These are phyloP conservation scores for Aegilops bicornis DNA, from an alignment of 176 grass and related monocot genomes.

Conservation along the genomic window DNA sequence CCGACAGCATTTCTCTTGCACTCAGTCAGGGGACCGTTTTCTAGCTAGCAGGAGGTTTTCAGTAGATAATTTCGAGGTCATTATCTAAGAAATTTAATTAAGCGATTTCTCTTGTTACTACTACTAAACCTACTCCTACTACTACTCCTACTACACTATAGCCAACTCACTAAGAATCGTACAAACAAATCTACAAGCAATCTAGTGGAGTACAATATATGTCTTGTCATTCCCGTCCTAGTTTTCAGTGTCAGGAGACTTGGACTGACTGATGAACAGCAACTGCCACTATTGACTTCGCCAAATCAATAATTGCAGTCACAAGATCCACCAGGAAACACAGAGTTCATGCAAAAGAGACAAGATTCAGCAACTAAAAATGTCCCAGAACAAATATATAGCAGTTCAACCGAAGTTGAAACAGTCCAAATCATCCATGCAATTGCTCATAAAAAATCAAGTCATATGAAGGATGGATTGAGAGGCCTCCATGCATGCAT, in stretches of 20 bases:
- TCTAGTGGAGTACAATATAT: constrained; percentile 8
- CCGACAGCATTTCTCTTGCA: neutral
- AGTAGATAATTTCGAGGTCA: neutral
- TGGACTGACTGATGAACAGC: constrained; percentile 37
- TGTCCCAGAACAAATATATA: neutral
- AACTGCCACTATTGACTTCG: constrained; percentile 38
- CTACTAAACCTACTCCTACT: neutral
- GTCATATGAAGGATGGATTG: neutral
- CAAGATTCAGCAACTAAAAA: neutral
- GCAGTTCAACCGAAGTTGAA: neutral
- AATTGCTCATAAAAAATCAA: neutral
- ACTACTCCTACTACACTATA: neutral
- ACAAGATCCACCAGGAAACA: neutral
- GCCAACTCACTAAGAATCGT: neutral
- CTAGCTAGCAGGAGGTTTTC: neutral
- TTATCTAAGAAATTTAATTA: neutral
- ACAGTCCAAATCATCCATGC: neutral
- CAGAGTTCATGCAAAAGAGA: neutral
- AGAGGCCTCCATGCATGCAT: neutral
- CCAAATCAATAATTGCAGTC: constrained; percentile 39
- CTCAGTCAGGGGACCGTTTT: neutral
- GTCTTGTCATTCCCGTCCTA: constrained; percentile 24
- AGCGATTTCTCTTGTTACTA: too few relatives aligned
- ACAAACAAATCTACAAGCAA: neutral
- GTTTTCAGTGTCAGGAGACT: constrained; percentile 30